Evolutionary conservation across 345 rosid species (phyloP), one percentile per base, ranked within the genome.

Genomic region (Luvunga scandens): DNA sequence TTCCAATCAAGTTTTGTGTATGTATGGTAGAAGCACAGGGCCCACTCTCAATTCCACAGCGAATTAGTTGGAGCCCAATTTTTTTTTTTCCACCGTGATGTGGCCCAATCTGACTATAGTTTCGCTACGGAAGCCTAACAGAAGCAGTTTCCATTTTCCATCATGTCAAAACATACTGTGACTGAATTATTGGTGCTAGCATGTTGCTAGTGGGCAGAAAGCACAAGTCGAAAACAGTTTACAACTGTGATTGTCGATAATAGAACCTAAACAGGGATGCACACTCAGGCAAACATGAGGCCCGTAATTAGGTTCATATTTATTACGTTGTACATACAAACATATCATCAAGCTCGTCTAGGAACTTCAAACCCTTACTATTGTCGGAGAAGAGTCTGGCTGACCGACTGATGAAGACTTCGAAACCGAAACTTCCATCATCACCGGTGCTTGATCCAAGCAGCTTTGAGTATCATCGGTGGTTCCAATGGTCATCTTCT

Each of bases 331-430:
- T 62, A 24, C 80, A 38, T 38, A 48, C 48, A 69, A 56, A 31
- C 27, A 63, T 50, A 78, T 16, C 24, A 71, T 18, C 22, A 16
- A 34, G 25, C 56, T n/a, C 18, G 18, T 14, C 42, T 56, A n/a
- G 19, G 19, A 45, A 71, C 45, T 70, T 86, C 87, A 86, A 78
- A 83, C 76, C 84, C 86, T 84, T 78, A 81, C 78, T 79, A 83
- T 81, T 27, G 90, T 85, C 55, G 94, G 92, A 63, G 96, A 89
- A 69, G 89, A 92, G 69, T 91, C 95, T 18, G 95, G 95, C 82
- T 93, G 93, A 60, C 94, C 88, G 45, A 95, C 98, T 4, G 97
- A 93, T 9, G 98, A 92, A 25, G 98, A 92, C 86, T 93, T 95
- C 2, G 98, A 93, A 45, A 86, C 95, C 3, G 98, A 93, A 45